phyloP scores from a whole-genome alignment of 2,329 filamentous ascomycete species.

The Fusarium poae region DNA sequence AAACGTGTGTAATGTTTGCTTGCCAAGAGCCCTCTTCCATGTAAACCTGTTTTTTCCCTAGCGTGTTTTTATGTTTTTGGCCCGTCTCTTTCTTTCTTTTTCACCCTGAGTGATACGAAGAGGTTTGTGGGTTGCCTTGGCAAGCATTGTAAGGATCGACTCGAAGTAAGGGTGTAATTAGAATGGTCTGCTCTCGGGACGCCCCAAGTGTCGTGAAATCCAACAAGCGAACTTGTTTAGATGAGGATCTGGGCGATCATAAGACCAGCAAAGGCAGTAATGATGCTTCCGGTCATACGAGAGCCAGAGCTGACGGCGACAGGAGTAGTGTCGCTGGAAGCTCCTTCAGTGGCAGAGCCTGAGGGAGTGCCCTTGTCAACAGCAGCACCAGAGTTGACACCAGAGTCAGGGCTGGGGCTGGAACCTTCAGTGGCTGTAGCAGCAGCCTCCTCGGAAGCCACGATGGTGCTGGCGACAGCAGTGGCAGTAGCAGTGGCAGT shows the following conservation, averaged over 20 bases:
- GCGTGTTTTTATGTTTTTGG: constrained; percentile 16
- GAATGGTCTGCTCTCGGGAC: constrained; percentile 48
- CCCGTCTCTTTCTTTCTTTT: constrained; percentile 25
- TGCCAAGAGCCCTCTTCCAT: constrained; percentile 38
- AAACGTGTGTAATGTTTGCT: constrained; percentile 38
- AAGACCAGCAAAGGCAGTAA: constrained; percentile 49
- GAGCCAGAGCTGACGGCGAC: constrained; percentile 48
- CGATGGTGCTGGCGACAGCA: constrained; percentile 18
- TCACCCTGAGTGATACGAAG: constrained; percentile 30
- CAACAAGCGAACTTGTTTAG: constrained; percentile 45
- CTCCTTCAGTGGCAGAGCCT: not conserved
- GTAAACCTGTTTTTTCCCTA: constrained; percentile 10
- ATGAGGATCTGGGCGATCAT: constrained; percentile 51
- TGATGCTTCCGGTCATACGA: constrained; percentile 47
- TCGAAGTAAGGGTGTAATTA: constrained; percentile 51
- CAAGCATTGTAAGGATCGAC: constrained; percentile 47
- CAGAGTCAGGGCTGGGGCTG: constrained; percentile 40
- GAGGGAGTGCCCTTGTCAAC: constrained; percentile 30
- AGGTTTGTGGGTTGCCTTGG: constrained; percentile 33
- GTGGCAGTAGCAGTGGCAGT: constrained; percentile 45
- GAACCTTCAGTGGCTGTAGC: constrained; percentile 26
- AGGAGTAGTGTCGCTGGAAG: constrained; percentile 19
- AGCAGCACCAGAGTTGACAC: constrained; percentile 26
- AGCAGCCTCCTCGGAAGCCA: constrained; percentile 20
- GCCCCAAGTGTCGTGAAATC: constrained; percentile 45